Evolutionary conservation across 495 filamentous ascomycete genomes (phyloP).

Genomic region (Annulohypoxylon bovei): DNA sequence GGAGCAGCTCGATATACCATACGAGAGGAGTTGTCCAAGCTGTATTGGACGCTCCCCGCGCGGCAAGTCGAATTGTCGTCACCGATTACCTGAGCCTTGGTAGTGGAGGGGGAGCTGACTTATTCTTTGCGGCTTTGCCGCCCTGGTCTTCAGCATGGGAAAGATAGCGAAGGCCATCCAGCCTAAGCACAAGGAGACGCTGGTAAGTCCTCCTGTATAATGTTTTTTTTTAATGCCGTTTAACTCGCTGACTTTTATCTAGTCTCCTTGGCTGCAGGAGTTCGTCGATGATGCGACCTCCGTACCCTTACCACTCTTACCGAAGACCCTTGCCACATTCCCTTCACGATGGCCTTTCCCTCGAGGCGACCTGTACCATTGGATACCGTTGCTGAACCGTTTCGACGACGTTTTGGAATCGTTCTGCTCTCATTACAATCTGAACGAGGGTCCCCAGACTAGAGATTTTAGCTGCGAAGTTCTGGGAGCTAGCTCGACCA

Average conservation of each 20-base stretch:
- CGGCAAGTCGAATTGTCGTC: constrained; percentile 51
- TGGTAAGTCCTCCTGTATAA: constrained; percentile 68
- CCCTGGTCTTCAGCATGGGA: constrained; percentile 74
- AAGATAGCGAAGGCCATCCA: constrained; percentile 96
- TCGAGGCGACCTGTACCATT: constrained; percentile 97
- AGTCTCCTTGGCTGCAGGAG: constrained; percentile 87
- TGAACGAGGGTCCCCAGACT: constrained; percentile 82
- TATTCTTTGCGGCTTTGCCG: constrained; percentile 64
- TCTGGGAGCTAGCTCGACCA: constrained; percentile 55
- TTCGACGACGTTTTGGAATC: constrained; percentile 89
- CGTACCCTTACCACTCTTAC: constrained; percentile 78
- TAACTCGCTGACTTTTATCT: constrained; percentile 48
- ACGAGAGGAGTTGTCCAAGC: constrained; percentile 43
- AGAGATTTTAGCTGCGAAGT: constrained; percentile 73
- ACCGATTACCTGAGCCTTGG: constrained; percentile 48
- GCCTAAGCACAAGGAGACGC: constrained; percentile 89
- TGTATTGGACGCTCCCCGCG: constrained; percentile 47
- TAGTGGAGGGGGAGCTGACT: constrained; percentile 60
- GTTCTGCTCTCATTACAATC: constrained; percentile 81
- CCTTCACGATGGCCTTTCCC: constrained; percentile 93
- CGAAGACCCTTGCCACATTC: constrained; percentile 78
- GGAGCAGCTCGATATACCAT: constrained; percentile 16
- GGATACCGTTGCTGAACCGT: constrained; percentile 93
- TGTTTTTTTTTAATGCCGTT: constrained; percentile 37
- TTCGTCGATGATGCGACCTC: constrained; percentile 76